Evolutionary conservation across 768 basidiomycete genomes (phyloP), one percentile per base, ranked within the genome.

Genomic region (Pleurotus giganteus): DNA sequence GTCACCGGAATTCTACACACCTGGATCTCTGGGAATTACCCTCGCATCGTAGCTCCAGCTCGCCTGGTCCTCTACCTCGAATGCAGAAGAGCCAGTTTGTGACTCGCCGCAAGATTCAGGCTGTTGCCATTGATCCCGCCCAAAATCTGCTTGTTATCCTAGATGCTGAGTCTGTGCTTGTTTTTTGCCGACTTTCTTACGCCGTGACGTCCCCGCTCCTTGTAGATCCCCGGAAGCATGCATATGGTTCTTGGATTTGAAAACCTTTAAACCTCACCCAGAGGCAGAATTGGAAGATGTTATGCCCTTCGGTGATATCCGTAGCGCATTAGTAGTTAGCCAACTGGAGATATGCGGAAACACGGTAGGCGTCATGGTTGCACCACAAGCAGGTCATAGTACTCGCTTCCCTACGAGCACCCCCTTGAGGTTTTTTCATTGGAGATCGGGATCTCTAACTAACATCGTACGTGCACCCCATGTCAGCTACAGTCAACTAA

Each of bases 1-100:
- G 49, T 9, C 24, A 37, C 34, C 49, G 24, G 4, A n/a, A 37
- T 24, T 17, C 49, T 34, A 51, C 49, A 13, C 34, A 51, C 24
- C 49, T 51, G 34, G 49, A 51, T 34, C 31, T 51, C n/a, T 51
- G 49, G 49, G 49, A 51, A 15, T 34, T 51, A 23, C 49, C 49
- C 12, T 19, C 49, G 13, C 49, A 51, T 51, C 49, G 49, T 17
- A 51, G 27, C 19, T 9, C 19, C 26, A 17, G 23, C 6, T 9
- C 26, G 15, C 11, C 21, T 37, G 27, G 44, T 13, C 23, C 49
- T 31, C 37, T 51, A 9, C 49, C 49, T 34, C 49, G 15, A 7
- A 34, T 37, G n/a, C 31, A 21, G 49, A 51, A 51, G 26, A 17
- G 32, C 15, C 31, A 21, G n/a, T 51, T 36, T 13, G 26, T 51